These are phyloP conservation scores for Fennellomyces sp. DNA, from an alignment of 371 early-diverging fungal species.

Conservation along the genomic window DNA sequence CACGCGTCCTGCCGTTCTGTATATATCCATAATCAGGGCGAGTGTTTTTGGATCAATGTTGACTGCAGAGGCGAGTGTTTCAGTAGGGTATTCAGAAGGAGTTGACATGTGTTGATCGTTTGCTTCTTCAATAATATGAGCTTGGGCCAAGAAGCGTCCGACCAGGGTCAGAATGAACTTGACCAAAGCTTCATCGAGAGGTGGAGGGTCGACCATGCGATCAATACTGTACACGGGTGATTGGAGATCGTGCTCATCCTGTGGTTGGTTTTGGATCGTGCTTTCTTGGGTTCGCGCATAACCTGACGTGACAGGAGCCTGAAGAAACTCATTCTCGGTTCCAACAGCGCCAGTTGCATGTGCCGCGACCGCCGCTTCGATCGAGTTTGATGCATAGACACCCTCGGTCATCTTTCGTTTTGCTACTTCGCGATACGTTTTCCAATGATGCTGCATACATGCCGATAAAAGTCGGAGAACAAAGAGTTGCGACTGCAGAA, in stretches of 20 bases:
- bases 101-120: slow-evolving; percentile 25
- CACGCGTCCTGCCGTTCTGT: slow-evolving; percentile 72
- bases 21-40: slow-evolving; percentile 60
- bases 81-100: slow-evolving; percentile 26
- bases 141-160: slow-evolving; percentile 65
- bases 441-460: slow-evolving; percentile 79
- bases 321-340: slow-evolving; percentile 14
- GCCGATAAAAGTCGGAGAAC: slow-evolving; percentile 72
- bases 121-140: slow-evolving; percentile 41
- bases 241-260: slow-evolving; percentile 1
- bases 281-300: slow-evolving; percentile 2
- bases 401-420: slow-evolving; percentile 16
- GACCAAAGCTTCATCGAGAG: slow-evolving; percentile 73
- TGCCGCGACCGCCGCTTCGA: slow-evolving; percentile 19
- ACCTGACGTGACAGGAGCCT: slow-evolving; percentile 11
- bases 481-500: slow-evolving; percentile 78
- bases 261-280: neutral
- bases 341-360: slow-evolving; percentile 19
- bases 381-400: slow-evolving; percentile 1
- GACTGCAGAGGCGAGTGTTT: slow-evolving; percentile 8
- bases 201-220: slow-evolving; percentile 61
- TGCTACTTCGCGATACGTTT: slow-evolving; percentile 52
- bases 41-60: slow-evolving; percentile 32
- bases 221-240: neutral
- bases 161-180: slow-evolving; percentile 67